Evolutionary conservation across 345 rosid genomes (phyloP), one percentile per base, ranked within the genome.

Genomic region (Cardiospermum halicacabum): DNA sequence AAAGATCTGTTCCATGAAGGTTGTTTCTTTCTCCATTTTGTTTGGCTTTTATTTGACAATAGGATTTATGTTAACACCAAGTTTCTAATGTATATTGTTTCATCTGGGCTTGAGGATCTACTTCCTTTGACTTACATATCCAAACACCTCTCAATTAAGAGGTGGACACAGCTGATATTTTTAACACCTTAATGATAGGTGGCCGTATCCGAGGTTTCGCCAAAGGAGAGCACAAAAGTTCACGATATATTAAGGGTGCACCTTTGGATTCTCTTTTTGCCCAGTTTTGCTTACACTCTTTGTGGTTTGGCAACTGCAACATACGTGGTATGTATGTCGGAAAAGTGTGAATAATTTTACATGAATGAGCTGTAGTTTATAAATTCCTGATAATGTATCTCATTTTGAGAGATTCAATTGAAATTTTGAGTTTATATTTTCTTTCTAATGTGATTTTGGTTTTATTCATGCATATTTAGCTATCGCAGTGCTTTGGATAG

Each of bases 271-370:
- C 88, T 72, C 95, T 94, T 58, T 94, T 94, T 72, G 83, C 89
- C 11, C 89, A 83, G 78, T 94, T 91, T 74, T 94, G 95, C 68
- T 78, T 94, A 48, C 93, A 85, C 70, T 82, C 85, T 49, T 71
- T 91, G 39, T 94, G 99, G 99, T 77, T 89, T 65, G 99, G 91
- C 58, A 91, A 77, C 85, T 91, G 97, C 80, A 94, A 83, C 69
- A 85, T 91, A 56, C 91, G 95, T 32, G 99, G 99, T 92, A 83
- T 40, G 99, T 92, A 83, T 40, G 91, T 74, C 31, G 60, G 42
- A 68, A 62, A 64, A 65, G 21, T 60, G 43, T 55, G 18, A 11
- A 43, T 47, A 32, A 47, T 7, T 53, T 61, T 42, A 24, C 25
- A 53, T 5, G 6, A 22, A 24, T 36, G 18, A 8, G 24, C 13